Percentiles rank a stretch among this genome's conserved stretches.
Evolutionary conservation across 768 basidiomycete species (phyloP).

Genomic region (Suillus bovinus): DNA sequence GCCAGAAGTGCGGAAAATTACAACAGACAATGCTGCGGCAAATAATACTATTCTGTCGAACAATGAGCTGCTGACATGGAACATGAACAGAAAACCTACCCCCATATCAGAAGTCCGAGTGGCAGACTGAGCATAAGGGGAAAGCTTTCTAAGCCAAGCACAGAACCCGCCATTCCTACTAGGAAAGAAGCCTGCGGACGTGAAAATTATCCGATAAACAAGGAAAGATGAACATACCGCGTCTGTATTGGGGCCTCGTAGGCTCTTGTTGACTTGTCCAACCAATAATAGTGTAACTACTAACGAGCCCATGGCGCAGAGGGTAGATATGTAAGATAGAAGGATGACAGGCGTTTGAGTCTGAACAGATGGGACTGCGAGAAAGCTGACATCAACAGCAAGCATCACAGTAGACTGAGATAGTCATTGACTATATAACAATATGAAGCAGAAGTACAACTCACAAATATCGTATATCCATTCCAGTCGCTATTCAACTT

Average conservation of each 20-base stretch:
- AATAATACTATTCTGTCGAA: slow-evolving; percentile 24
- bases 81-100: slow-evolving; percentile 18
- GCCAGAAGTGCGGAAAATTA: slow-evolving; percentile 25
- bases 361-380: slow-evolving; percentile 49
- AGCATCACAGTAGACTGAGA: slow-evolving; percentile 52
- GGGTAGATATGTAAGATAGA: slow-evolving; percentile 38
- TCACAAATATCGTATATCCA: slow-evolving; percentile 48
- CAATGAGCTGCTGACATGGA: not conserved
- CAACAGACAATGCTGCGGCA: slow-evolving; percentile 23
- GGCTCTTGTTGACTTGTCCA: slow-evolving; percentile 35
- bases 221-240: slow-evolving; percentile 26
- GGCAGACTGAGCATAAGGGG: slow-evolving; percentile 35
- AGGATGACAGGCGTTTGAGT: slow-evolving; percentile 14
- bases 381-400: slow-evolving; percentile 53
- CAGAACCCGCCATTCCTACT: slow-evolving; percentile 10
- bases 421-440: not conserved
- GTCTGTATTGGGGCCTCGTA: slow-evolving; percentile 19
- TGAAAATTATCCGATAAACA: not conserved
- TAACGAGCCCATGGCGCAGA: slow-evolving; percentile 36
- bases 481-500: slow-evolving; percentile 48
- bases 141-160: slow-evolving; percentile 26
- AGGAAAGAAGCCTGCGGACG: slow-evolving; percentile 27
- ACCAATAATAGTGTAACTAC: slow-evolving; percentile 37
- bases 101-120: slow-evolving; percentile 32
- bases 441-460: slow-evolving; percentile 12